Percentiles rank a stretch among this genome's conserved stretches.
phyloP scores from a whole-genome alignment of 305 asterid species.

The Solanum hybrid region DNA sequence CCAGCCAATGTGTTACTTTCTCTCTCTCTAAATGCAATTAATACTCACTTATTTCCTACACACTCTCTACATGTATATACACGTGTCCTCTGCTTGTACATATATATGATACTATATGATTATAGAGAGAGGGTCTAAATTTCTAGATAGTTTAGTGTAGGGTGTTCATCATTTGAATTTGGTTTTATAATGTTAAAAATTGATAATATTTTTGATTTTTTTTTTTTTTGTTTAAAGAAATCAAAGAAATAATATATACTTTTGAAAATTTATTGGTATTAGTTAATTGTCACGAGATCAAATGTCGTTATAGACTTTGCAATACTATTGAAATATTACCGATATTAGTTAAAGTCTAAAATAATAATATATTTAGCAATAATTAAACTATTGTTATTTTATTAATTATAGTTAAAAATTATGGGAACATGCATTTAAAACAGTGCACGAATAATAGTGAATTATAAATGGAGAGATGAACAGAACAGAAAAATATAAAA shows the following conservation, averaged over 20 bases:
- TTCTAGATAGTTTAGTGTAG: background rate
- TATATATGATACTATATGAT: no score
- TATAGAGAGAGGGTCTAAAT: background rate
- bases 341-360: no score
- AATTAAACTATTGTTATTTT: no score
- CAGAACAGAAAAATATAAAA: background rate
- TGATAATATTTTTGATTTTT: no score
- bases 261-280: no score
- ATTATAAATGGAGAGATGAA: background rate
- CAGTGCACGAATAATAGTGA: background rate
- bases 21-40: background rate
- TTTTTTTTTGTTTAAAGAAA: background rate
- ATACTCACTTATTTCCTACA: background rate
- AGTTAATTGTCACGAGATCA: no score
- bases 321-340: no score
- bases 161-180: background rate
- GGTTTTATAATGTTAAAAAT: no score
- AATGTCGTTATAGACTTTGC: no score
- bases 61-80: background rate
- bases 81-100: background rate
- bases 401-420: no score
- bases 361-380: no score
- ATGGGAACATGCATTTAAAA: background rate
- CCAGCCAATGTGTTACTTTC: background rate
- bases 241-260: no score